phyloP scores from a whole-genome alignment of 78 protist species.

The Tieghemostelium lacteum region DNA sequence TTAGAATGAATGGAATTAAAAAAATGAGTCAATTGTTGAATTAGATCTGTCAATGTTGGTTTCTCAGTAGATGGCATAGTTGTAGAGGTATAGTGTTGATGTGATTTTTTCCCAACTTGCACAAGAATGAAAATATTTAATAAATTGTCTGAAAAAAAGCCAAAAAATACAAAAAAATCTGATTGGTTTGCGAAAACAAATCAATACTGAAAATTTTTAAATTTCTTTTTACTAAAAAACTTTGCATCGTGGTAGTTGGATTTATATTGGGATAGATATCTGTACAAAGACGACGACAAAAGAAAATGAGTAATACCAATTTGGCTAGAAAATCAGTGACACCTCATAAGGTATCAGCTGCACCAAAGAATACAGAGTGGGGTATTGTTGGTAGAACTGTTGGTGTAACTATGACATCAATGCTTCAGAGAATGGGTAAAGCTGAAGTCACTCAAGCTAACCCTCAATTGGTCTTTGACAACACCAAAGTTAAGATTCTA shows the following conservation, averaged over 20 bases:
- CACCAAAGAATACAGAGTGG: constrained; percentile 34
- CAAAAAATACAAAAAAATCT: too few relatives aligned
- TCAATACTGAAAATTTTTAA: too few relatives aligned
- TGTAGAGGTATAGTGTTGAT: too few relatives aligned
- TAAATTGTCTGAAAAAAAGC: too few relatives aligned
- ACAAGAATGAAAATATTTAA: too few relatives aligned
- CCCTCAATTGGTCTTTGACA: constrained; percentile 53
- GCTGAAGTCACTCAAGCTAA: constrained; percentile 34
- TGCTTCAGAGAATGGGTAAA: constrained; percentile 43
- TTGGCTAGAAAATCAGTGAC: background rate
- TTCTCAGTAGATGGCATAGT: too few relatives aligned
- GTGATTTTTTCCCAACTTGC: too few relatives aligned
- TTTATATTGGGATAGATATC: background rate
- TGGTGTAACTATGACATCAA: constrained; percentile 29
- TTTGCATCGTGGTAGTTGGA: background rate
- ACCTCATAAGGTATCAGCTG: background rate
- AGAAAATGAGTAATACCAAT: background rate
- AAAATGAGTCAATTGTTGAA: background rate
- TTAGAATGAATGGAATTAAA: too few relatives aligned
- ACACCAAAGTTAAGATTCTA: constrained; percentile 42
- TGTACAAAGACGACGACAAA: background rate
- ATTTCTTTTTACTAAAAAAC: too few relatives aligned
- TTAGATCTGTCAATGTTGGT: too few relatives aligned
- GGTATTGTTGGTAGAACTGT: constrained; percentile 23
- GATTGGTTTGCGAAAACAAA: too few relatives aligned